phyloP scores from a whole-genome alignment of 2,329 filamentous ascomycete genomes.

The Tolypocladium capitatum region DNA sequence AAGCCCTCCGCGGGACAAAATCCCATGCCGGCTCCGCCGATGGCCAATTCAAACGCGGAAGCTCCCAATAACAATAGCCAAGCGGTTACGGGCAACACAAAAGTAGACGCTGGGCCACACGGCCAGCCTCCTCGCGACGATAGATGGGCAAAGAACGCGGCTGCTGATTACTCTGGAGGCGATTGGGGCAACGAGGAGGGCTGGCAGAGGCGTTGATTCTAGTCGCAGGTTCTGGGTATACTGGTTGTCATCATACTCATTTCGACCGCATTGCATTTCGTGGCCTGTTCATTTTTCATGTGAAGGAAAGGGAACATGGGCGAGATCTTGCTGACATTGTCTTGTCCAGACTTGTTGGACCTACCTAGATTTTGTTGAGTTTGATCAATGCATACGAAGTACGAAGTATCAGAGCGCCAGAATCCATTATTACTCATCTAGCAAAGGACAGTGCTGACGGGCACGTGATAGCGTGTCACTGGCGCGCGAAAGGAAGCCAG shows the following conservation, averaged over 20 bases:
- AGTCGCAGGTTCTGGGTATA: background rate
- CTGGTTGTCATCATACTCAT: background rate
- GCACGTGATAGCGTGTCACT: conserved; percentile 17
- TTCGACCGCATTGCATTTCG: background rate
- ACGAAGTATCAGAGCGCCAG: too few species aligned
- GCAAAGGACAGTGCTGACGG: background rate
- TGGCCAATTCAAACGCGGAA: background rate
- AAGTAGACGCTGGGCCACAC: background rate
- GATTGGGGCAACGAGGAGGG: conserved; percentile 12
- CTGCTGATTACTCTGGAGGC: conserved; percentile 15
- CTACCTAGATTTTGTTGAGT: background rate
- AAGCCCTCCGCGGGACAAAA: background rate
- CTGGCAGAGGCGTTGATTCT: background rate
- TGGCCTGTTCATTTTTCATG: background rate
- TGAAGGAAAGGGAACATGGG: too few species aligned
- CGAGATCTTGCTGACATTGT: too few species aligned
- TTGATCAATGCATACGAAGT: background rate
- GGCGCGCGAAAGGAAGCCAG: conserved; percentile 5
- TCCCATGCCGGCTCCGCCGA: conserved; percentile 3
- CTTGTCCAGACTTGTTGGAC: background rate
- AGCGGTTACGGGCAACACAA: background rate
- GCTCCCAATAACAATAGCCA: background rate
- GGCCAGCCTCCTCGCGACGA: background rate
- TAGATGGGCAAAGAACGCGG: conserved; percentile 12
- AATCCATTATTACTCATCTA: too few species aligned